Evolutionary conservation across 176 grass and related monocot genomes (phyloP).

Genomic region (Aegilops longissima): DNA sequence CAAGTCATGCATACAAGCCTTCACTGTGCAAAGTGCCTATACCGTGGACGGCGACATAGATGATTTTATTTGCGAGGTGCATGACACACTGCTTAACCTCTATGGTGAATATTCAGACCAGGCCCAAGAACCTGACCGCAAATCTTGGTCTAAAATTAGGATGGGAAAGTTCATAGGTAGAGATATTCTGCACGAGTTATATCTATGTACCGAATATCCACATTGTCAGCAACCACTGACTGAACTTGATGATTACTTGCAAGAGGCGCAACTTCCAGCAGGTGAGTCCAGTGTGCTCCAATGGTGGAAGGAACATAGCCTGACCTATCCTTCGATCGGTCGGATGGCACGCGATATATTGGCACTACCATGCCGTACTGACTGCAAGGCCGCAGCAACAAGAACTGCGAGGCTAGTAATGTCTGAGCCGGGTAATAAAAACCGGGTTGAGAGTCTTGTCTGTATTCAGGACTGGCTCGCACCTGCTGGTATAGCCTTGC

Average conservation of each 20-base stretch:
- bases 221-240: background rate
- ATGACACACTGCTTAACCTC: background rate
- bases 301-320: constrained; percentile 37
- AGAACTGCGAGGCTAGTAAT: background rate
- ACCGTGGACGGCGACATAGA: background rate
- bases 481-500: constrained; percentile 13
- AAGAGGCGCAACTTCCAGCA: background rate
- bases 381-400: constrained; percentile 3
- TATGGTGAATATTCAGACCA: constrained; percentile 4
- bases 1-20: background rate
- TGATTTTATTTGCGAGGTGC: background rate
- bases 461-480: constrained; percentile 28
- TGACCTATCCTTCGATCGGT: constrained; percentile 18
- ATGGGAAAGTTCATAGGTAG: background rate
- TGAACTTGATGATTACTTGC: constrained; percentile 38
- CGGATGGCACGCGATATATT: constrained; percentile 31
- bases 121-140: background rate
- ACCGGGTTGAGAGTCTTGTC: constrained; percentile 8
- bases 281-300: background rate
- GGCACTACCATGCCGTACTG: constrained; percentile 2
- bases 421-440: background rate
- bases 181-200: background rate
- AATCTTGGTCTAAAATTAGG: constrained; percentile 6
- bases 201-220: background rate
- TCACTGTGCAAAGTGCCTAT: background rate